Evolutionary conservation across 176 grass and related monocot genomes (phyloP).

Genomic region (Pontederia crassipes): DNA sequence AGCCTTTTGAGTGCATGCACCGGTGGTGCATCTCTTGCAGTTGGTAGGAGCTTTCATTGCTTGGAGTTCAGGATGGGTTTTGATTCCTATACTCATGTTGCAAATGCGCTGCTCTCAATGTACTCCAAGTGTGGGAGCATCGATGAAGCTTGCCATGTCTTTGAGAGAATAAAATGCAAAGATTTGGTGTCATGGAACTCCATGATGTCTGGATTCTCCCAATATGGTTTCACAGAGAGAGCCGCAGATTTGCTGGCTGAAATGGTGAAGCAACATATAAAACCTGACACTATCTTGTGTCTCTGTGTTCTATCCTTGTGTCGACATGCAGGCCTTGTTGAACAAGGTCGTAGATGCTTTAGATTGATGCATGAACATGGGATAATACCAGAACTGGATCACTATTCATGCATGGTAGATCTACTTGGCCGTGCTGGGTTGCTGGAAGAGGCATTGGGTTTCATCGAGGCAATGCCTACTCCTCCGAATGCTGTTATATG

Average conservation of each 20-base stretch:
- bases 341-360: conserved; percentile 17
- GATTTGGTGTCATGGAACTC: conserved; percentile 14
- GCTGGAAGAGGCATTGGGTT: conserved; percentile 20
- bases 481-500: conserved; percentile 23
- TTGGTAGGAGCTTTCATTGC: conserved; percentile 50
- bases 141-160: conserved; percentile 10
- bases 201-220: conserved; percentile 13
- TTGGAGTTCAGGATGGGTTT: conserved; percentile 49
- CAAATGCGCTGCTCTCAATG: conserved; percentile 38
- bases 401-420: conserved; percentile 22
- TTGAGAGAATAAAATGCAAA: conserved; percentile 9
- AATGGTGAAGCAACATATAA: conserved; percentile 8
- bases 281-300: conserved; percentile 16
- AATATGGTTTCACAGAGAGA: conserved; percentile 16
- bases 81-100: conserved; percentile 35
- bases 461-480: conserved; percentile 19
- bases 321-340: conserved; percentile 22
- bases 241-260: conserved; percentile 15
- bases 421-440: conserved; percentile 21
- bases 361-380: conserved; percentile 13
- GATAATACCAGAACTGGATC: conserved; percentile 21
- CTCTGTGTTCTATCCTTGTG: conserved; percentile 26
- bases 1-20: conserved; percentile 41
- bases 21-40: conserved; percentile 29
- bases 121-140: conserved; percentile 18